Base-by-base conservation (phyloP, 495 filamentous ascomycete species). In the Neurospora sp. region DNA sequence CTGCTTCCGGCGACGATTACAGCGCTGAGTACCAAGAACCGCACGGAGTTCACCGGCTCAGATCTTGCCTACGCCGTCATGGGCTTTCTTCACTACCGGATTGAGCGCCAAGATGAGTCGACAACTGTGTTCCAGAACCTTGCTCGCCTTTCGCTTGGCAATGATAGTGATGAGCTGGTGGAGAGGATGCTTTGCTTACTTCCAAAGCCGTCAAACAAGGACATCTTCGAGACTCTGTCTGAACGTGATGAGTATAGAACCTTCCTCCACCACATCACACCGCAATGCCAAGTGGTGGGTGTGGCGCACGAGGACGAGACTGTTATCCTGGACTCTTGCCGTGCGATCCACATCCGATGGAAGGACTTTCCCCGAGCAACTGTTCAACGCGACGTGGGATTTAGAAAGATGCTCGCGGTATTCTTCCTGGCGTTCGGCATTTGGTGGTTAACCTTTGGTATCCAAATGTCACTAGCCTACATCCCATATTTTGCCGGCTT, bases 41-140 rank as follows among this genome's bases (percentile, higher is more conserved):
- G 70, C 17, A 39, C 6, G 1, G 36, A 45, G 21, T 62, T 43
- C 28, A 39, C 43, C 3, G n/a, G 45, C 1, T 84, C 81, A 4
- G 86, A 88, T 69, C 76, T 80, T 13, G 74, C 81, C 17, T 88
- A 87, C 72, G 84, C 83, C 6, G 74, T 88, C 10, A 86, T 85
- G 83, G 82, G 84, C 4, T 80, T 87, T 21, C 70, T 77, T 66
- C 54, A 66, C 54, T 66, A 66, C 11, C 77, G 80, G 28, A 72
- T 79, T 21, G 76, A 85, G 13, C 83, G 81, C 0, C 59, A 73
- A 24, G 77, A 81, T 34, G 80, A 79, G 10, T 13, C 5, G 70
- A 74, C 66, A 24, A 78, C 76, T 9, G 86, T 69, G 4, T 86
- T 86, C 75, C 83, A 86, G 75, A 84, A 84, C 19, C 83, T 87